Percentiles rank a stretch among this genome's conserved stretches.
Conservation (phyloP, 805 yeast genomes). For the Candida corydali region DNA sequence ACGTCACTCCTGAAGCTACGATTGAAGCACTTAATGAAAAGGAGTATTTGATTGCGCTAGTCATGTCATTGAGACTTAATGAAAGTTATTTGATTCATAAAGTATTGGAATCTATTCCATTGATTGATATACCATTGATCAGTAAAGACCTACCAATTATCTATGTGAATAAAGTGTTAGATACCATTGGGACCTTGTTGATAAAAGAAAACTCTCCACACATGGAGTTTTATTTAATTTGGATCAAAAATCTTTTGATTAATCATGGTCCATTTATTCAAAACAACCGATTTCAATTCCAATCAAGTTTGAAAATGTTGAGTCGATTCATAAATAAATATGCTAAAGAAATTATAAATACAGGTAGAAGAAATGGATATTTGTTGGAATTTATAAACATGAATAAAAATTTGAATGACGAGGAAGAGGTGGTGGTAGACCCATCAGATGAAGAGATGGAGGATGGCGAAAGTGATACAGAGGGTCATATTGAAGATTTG, state of each 20-base stretch:
- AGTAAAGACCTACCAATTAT: slow-evolving; percentile 70
- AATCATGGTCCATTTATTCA: slow-evolving; percentile 76
- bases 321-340: slow-evolving; percentile 72
- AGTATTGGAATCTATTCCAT: slow-evolving; percentile 70
- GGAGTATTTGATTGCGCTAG: slow-evolving; percentile 71
- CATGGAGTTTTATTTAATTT: slow-evolving; percentile 74
- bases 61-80: slow-evolving; percentile 91
- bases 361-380: slow-evolving; percentile 52
- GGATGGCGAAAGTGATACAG: slow-evolving; percentile 19
- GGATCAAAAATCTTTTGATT: slow-evolving; percentile 70
- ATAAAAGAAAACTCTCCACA: slow-evolving; percentile 63
- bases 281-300: slow-evolving; percentile 56
- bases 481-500: slow-evolving; percentile 28
- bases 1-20: slow-evolving; percentile 80
- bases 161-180: slow-evolving; percentile 63
- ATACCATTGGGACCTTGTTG: slow-evolving; percentile 64
- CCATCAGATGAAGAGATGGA: slow-evolving; percentile 26
- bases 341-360: slow-evolving; percentile 66
- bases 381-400: slow-evolving; percentile 48
- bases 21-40: slow-evolving; percentile 54
- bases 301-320: slow-evolving; percentile 60
- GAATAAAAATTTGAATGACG: slow-evolving; percentile 19
- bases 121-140: slow-evolving; percentile 65
- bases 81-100: slow-evolving; percentile 69
- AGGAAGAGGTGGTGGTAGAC: slow-evolving; percentile 22